These are phyloP conservation scores for Starmerella sp. DNA, from an alignment of 805 yeast genomes.

Conservation along the genomic window DNA sequence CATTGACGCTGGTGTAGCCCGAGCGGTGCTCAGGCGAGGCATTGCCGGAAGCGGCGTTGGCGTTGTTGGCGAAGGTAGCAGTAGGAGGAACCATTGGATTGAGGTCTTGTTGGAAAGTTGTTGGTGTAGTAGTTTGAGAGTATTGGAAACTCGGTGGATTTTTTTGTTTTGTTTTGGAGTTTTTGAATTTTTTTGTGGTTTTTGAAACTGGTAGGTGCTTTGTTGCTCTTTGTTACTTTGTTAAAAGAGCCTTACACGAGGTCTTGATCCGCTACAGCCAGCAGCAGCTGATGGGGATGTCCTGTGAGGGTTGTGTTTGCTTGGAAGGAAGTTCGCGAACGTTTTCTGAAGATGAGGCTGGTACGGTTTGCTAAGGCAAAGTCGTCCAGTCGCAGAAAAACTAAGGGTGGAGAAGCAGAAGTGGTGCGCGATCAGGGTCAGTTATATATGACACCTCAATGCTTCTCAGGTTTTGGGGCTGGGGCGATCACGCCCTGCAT, in stretches of 20 bases:
- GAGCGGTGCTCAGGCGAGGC: conserved; percentile 3
- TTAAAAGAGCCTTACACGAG: conserved; percentile 1
- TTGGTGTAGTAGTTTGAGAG: conserved; percentile 15
- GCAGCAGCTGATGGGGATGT: conserved; percentile 33
- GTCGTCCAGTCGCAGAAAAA: conserved; percentile 1
- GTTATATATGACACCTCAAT: neutral
- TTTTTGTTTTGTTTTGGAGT: conserved; percentile 6
- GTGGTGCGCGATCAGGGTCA: neutral
- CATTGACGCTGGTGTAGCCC: conserved; percentile 40
- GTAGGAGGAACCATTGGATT: conserved; percentile 5
- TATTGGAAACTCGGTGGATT: neutral
- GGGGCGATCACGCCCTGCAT: neutral
- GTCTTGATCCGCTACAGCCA: conserved; percentile 31
- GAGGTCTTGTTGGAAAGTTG: conserved; percentile 17
- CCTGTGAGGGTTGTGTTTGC: conserved; percentile 36
- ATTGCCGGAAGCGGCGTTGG: neutral
- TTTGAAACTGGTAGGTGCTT: neutral
- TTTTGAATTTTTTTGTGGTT: conserved; percentile 2
- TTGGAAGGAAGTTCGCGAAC: conserved; percentile 34
- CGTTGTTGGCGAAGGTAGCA: conserved; percentile 2
- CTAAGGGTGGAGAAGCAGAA: neutral
- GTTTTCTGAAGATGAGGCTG: conserved; percentile 23
- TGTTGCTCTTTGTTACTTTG: neutral
- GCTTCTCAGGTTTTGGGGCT: neutral
- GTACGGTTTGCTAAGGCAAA: conserved; percentile 7